These are phyloP conservation scores for Berkeleyomyces basicola DNA, from an alignment of 2,329 filamentous ascomycete species.

Conservation along the genomic window DNA sequence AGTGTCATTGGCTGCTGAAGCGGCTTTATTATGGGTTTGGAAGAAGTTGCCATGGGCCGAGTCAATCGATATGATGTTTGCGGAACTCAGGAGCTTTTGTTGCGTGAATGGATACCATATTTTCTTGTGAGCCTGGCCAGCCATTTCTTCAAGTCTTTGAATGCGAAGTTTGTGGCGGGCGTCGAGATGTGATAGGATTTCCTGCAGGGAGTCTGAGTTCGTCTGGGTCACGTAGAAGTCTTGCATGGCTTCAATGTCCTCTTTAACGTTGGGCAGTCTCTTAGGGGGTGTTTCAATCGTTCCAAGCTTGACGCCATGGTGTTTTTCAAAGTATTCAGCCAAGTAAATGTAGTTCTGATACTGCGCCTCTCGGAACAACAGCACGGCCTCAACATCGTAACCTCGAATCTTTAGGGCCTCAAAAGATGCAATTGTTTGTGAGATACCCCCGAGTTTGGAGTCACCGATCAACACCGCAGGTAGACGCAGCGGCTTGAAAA, in stretches of 20 bases:
- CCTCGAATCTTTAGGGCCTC: slow-evolving; percentile 65
- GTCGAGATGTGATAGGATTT: slow-evolving; percentile 35
- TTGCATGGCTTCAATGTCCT: slow-evolving; percentile 41
- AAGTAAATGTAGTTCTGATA: slow-evolving; percentile 57
- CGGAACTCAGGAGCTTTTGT: slow-evolving; percentile 43
- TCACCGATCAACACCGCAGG: slow-evolving; percentile 64
- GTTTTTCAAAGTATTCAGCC: slow-evolving; percentile 45
- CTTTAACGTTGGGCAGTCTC: slow-evolving; percentile 20
- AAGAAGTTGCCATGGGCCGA: slow-evolving; percentile 69
- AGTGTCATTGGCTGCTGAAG: slow-evolving; percentile 13
- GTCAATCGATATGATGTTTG: slow-evolving; percentile 59
- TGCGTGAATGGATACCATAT: slow-evolving; percentile 88
- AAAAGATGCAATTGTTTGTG: slow-evolving; percentile 61
- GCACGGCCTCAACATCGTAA: slow-evolving; percentile 54
- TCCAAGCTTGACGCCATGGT: slow-evolving; percentile 38
- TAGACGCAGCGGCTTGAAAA: slow-evolving; percentile 57
- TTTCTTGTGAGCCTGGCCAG: slow-evolving; percentile 38
- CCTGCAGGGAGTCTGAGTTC: slow-evolving; percentile 23
- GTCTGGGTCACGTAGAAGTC: slow-evolving; percentile 43
- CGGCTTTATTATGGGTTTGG: slow-evolving; percentile 31
- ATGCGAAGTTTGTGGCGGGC: slow-evolving; percentile 39
- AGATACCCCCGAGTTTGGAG: slow-evolving; percentile 61
- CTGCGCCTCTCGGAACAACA: slow-evolving; percentile 49
- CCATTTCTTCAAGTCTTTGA: slow-evolving; percentile 42
- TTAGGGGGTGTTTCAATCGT: slow-evolving; percentile 43